Base-by-base conservation (phyloP, 495 filamentous ascomycete species). In the Hyaloscypha finlandica region DNA sequence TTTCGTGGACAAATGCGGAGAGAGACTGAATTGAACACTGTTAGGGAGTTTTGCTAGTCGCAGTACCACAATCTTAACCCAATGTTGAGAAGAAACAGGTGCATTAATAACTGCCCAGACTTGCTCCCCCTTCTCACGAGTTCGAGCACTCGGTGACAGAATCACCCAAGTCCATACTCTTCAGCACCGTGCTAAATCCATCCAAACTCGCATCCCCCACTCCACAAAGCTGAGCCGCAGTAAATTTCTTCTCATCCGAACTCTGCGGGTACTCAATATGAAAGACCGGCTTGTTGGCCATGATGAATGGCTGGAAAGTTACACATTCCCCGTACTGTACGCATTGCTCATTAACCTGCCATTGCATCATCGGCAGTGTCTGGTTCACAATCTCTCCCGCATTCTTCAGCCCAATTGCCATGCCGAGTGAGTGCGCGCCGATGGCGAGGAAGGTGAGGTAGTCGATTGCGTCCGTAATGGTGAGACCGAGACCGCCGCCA, bases 341-440 rank as follows among this genome's bases (percentile, higher is more conserved):
- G 72, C 90, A 92, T 74, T 92, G 85, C 79, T 92, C 90, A 74
- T 92, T 90, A 57, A 92, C 88, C 19, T 79, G 80, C 80, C 89
- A 92, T 67, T 91, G 81, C 71, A 88, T 84, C 2, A 84, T 77
- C 8, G 74, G 68, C 8, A 91, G 72, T 0, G 90, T 86, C 0
- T 77, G 67, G 25, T 78, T 71, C 55, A 92, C 83, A 63, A 92
- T 87, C 19, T 76, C 80, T 2, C 79, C 84, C 1, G 83, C 84
- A 67, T 92, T 92, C 77, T 92, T 92, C 29, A 92, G 77, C 0
- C 89, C 90, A 32, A 89, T 75, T 6, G 86, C 80, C 53, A 81
- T 45, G 29, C 79, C 76, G 14, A 77, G 79, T 16, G 66, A 67
- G 63, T 81, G 76, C 6, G 89, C 82, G 68, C 81, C 78, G 1